Evolutionary conservation across 1,284 basidiomycete species (phyloP).

Genomic region (Leccinum laetum): DNA sequence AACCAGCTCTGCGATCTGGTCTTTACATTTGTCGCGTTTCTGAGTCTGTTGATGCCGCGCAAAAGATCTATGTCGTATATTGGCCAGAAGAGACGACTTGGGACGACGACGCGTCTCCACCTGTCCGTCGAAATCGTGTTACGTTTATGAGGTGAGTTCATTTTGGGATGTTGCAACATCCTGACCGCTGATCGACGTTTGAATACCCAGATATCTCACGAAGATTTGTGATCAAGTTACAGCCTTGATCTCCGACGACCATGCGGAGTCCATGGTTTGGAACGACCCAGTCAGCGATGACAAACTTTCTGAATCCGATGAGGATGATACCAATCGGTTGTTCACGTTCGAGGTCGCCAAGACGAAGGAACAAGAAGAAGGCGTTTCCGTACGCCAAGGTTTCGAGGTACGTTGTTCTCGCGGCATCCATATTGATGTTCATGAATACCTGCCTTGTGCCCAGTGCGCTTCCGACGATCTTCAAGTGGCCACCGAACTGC

Average conservation of each 20-base stretch:
- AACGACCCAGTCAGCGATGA: conserved; percentile 32
- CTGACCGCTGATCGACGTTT: not conserved
- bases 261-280: conserved; percentile 45
- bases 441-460: not conserved
- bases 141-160: conserved; percentile 57
- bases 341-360: conserved; percentile 59
- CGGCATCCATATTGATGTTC: not conserved
- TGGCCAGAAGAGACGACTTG: conserved; percentile 67
- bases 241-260: conserved; percentile 47
- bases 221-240: conserved; percentile 54
- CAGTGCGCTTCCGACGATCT: conserved; percentile 24
- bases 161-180: not conserved
- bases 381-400: conserved; percentile 39
- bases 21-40: conserved; percentile 41
- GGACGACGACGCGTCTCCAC: conserved; percentile 48
- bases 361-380: conserved; percentile 59
- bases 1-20: conserved; percentile 45
- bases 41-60: conserved; percentile 1
- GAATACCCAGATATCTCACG: conserved; percentile 46
- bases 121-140: conserved; percentile 50
- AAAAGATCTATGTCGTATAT: conserved; percentile 48
- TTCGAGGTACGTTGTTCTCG: conserved; percentile 36
- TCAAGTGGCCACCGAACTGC: conserved; percentile 6
- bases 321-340: conserved; percentile 46
- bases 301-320: conserved; percentile 28